Evolutionary conservation across 495 filamentous ascomycete species (phyloP), one percentile per base, ranked within the genome.

Genomic region (Penicillium pancosmium): DNA sequence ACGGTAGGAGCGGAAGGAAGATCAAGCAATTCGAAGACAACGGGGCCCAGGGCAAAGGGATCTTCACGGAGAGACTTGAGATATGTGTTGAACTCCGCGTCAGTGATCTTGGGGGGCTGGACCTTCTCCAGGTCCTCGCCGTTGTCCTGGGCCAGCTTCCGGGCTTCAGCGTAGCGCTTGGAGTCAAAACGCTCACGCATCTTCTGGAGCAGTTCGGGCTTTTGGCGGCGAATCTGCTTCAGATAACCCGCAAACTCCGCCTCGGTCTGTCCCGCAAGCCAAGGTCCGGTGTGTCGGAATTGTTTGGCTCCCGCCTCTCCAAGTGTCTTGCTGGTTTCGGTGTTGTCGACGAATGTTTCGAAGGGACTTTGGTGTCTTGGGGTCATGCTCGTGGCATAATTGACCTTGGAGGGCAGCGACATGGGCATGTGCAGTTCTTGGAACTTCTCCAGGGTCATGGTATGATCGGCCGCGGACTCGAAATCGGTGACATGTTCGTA

Each of bases 401-500:
- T 67, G 52, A 71, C 61, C 40, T 70, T 67, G n/a, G 54, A 59
- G 8, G 80, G 78, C 48, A 82, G 73, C 18, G 83, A 80, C 33
- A 92, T 77, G 1, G 90, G 87, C 55, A 91, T 73, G 56, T 84
- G 79, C 66, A 92, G 76, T 68, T 97, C 92, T 64, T 92, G 89
- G 80, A 88, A 98, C 76, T 98, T 98, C 69, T 83, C 78, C 47
- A 96, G 73, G 11, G 91, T 92, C 61, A 91, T 74, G 23, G 87
- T 85, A 70, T 96, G 91, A 67, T 97, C 91, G 50, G 86, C 81
- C 2, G 92, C 88, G 40, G 90, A 92, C 55, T 87, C 82, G 76
- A 91, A 99, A 57, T 96, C 92, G 55, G 92, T 97, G 71, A 97
- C 85, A 68, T 96, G 91, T 75, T 97, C 92, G 58, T 86, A 84